Evolutionary conservation across 495 filamentous ascomycete species (phyloP).

Genomic region (Copromyces sp.): DNA sequence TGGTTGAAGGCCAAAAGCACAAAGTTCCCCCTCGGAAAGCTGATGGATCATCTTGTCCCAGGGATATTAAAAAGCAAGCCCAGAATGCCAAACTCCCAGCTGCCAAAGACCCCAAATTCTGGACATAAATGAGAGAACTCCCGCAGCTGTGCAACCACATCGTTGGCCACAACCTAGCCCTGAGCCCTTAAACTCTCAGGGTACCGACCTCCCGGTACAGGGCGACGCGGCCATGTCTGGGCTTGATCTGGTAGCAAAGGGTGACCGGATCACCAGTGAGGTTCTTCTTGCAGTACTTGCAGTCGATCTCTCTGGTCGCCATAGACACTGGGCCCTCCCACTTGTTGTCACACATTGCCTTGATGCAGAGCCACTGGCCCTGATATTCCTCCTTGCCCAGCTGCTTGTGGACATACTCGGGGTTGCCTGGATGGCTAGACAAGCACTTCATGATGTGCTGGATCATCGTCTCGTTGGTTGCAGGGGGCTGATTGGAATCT

Average conservation of each 20-base stretch:
- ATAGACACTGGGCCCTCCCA: constrained; percentile 1
- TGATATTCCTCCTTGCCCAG: not conserved
- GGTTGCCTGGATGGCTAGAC: not conserved
- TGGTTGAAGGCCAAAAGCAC: not conserved
- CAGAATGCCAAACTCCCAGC: not conserved
- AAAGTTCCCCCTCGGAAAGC: not conserved
- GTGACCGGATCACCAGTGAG: not conserved
- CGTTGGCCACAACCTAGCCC: not conserved
- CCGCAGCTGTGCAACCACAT: not conserved
- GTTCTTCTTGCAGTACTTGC: not conserved
- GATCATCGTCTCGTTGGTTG: constrained; percentile 5
- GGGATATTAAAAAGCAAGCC: not conserved
- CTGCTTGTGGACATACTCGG: not conserved
- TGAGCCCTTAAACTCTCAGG: not conserved
- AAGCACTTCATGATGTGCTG: constrained; percentile 2
- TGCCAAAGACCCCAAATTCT: not conserved
- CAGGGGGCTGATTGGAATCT: constrained; percentile 3
- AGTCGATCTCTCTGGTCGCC: not conserved
- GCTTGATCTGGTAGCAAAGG: constrained; percentile 5
- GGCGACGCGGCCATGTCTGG: not conserved
- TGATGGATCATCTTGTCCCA: not conserved
- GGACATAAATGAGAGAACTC: not conserved
- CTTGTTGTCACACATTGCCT: constrained; percentile 3
- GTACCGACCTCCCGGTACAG: constrained; percentile 2
- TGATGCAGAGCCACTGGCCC: constrained; percentile 4